A percentile compares a stretch with the other conserved stretches of the same genome.
phyloP scores from a whole-genome alignment of 208 protist genomes.

The Crithidia fasciculata region DNA sequence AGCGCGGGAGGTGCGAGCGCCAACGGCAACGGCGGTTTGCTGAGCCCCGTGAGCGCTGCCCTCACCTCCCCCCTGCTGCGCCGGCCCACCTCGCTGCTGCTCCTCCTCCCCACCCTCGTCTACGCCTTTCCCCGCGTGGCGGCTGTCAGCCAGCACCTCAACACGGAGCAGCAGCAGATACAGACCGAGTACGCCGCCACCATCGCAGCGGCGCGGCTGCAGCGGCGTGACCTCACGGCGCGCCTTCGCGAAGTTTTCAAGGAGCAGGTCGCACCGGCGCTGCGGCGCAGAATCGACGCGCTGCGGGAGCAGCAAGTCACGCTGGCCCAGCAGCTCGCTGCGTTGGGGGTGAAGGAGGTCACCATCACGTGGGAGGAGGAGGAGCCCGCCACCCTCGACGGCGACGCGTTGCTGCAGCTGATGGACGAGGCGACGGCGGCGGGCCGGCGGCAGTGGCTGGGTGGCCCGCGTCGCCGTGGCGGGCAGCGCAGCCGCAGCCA shows the following conservation, averaged over 20 bases:
- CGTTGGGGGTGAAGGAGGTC: slow-evolving; percentile 40
- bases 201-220: slow-evolving; percentile 34
- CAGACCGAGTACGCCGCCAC: slow-evolving; percentile 38
- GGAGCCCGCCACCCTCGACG: slow-evolving; percentile 8
- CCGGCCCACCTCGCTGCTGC: slow-evolving; percentile 6
- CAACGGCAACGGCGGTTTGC: neutral
- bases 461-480: neutral
- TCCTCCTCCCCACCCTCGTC: slow-evolving; percentile 33
- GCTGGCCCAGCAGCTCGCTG: slow-evolving; percentile 35
- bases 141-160: slow-evolving; percentile 43
- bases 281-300: slow-evolving; percentile 19
- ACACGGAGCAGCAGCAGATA: slow-evolving; percentile 37
- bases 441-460: slow-evolving; percentile 6
- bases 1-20: neutral
- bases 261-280: slow-evolving; percentile 29
- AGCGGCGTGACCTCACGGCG: slow-evolving; percentile 18
- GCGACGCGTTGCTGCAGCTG: slow-evolving; percentile 14
- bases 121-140: slow-evolving; percentile 45
- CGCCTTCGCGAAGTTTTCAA: slow-evolving; percentile 38
- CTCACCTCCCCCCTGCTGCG: neutral
- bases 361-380: slow-evolving; percentile 46
- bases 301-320: slow-evolving; percentile 29
- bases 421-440: slow-evolving; percentile 21
- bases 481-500: neutral
- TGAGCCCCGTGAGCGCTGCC: neutral